These are phyloP conservation scores for Ceratocystis variospora DNA, from an alignment of 2,329 filamentous ascomycete genomes.

Conservation along the genomic window DNA sequence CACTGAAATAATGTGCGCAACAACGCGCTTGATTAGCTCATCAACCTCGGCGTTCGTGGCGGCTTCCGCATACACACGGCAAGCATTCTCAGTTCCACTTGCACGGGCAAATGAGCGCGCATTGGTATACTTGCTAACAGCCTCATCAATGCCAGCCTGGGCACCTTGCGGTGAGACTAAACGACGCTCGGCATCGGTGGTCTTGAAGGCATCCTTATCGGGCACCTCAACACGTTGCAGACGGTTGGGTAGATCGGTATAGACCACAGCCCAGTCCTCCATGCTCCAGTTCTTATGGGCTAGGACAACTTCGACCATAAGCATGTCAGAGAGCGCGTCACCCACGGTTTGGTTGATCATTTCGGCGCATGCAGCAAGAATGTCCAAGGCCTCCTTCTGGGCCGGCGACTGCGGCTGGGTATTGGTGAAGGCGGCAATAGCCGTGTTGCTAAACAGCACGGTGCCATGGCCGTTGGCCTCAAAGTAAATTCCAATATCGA, in stretches of 20 bases:
- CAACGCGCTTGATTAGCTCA: constrained; percentile 74
- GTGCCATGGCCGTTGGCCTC: constrained; percentile 98
- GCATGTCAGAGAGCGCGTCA: constrained; percentile 87
- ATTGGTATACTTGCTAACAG: constrained; percentile 80
- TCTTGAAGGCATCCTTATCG: constrained; percentile 78
- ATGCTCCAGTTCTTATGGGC: constrained; percentile 88
- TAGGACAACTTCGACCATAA: constrained; percentile 89
- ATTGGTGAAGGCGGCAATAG: constrained; percentile 62
- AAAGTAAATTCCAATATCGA: constrained; percentile 95
- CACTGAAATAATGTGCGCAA: constrained; percentile 43
- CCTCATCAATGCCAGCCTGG: constrained; percentile 73
- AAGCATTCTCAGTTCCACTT: constrained; percentile 89
- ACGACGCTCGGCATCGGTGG: constrained; percentile 81
- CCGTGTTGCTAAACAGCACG: constrained; percentile 79
- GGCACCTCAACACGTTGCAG: constrained; percentile 85
- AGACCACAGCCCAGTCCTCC: constrained; percentile 83
- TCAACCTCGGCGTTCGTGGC: constrained; percentile 80
- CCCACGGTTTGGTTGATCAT: constrained; percentile 98
- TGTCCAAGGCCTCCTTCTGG: constrained; percentile 78
- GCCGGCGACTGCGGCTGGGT: constrained; percentile 80
- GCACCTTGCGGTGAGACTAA: constrained; percentile 65
- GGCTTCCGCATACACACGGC: constrained; percentile 91
- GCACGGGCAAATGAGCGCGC: constrained; percentile 84
- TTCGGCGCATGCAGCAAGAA: constrained; percentile 67
- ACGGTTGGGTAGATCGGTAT: constrained; percentile 85